These are phyloP conservation scores for Wallacemonas sp. DNA, from an alignment of 208 protist genomes.

Conservation along the genomic window DNA sequence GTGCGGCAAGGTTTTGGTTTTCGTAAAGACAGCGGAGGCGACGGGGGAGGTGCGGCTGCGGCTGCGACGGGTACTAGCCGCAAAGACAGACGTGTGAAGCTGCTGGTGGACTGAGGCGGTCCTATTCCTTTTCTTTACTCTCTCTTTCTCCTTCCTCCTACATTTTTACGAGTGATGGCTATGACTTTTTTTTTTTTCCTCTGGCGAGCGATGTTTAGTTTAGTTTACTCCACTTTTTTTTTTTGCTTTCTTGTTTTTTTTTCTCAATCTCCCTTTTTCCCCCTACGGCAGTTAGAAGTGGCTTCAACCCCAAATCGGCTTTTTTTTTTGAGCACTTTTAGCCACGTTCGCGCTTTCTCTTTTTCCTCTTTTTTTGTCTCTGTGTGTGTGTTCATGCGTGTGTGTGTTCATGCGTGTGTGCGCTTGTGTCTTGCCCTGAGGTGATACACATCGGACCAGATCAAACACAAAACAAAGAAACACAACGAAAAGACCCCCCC, in stretches of 20 bases:
- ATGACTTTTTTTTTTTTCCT: background rate
- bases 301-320: too few relatives aligned
- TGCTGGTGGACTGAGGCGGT: conserved; percentile 63
- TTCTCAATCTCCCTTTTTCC: conserved; percentile 6
- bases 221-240: background rate
- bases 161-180: background rate
- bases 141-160: conserved; percentile 1
- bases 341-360: background rate
- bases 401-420: background rate
- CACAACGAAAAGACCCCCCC: too few relatives aligned
- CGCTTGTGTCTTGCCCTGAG: too few relatives aligned
- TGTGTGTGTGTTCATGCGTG: background rate
- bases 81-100: conserved; percentile 48
- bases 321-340: background rate
- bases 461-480: background rate
- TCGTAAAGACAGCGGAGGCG: conserved; percentile 15
- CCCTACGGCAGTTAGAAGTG: background rate
- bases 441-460: too few relatives aligned
- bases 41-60: conserved; percentile 5
- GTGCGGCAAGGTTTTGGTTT: conserved; percentile 46
- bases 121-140: conserved; percentile 7
- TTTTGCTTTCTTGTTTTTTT: background rate
- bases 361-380: background rate
- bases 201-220: background rate
- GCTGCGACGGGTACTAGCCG: conserved; percentile 12